A percentile compares a stretch with the other conserved stretches of the same genome.
Conservation (phyloP, 495 filamentous ascomycete species). For the Penicillium malachiteum region DNA sequence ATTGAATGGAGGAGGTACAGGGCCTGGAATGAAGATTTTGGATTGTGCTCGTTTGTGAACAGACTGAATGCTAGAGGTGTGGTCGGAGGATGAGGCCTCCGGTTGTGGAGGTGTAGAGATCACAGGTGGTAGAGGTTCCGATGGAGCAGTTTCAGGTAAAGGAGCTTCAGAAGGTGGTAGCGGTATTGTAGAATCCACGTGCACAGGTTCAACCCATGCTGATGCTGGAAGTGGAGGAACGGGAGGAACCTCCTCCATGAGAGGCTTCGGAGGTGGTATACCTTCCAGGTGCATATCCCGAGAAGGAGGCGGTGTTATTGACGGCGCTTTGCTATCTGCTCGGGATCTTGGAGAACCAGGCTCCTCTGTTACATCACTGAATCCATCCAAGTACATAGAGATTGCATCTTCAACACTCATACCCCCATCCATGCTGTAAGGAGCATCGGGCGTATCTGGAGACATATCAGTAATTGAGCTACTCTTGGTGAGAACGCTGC, state of each 20-base stretch:
- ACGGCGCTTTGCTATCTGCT: conserved; percentile 32
- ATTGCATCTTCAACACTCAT: conserved; percentile 92
- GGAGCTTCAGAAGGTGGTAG: conserved; percentile 10
- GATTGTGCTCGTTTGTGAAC: conserved; percentile 31
- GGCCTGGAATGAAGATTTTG: conserved; percentile 44
- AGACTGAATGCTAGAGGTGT: conserved; percentile 6
- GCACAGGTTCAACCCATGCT: background rate
- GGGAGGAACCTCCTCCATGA: conserved; percentile 24
- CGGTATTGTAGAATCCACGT: background rate
- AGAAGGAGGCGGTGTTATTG: conserved; percentile 31
- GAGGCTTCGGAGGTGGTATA: conserved; percentile 18
- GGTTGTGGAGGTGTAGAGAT: background rate
- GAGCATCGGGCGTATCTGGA: conserved; percentile 55
- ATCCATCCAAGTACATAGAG: conserved; percentile 87
- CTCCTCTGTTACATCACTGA: conserved; percentile 58
- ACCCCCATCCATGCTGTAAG: conserved; percentile 61
- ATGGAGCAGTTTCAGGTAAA: background rate
- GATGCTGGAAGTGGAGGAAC: conserved; percentile 26
- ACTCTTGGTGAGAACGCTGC: conserved; percentile 75
- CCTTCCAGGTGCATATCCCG: conserved; percentile 30
- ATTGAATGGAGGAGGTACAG: conserved; percentile 36
- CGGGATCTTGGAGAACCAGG: conserved; percentile 34
- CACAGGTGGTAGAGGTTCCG: background rate
- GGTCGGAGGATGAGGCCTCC: conserved; percentile 1
- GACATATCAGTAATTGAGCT: conserved; percentile 70